These are phyloP conservation scores for Colletotrichum shisoi DNA, from an alignment of 2,329 filamentous ascomycete species.

Conservation along the genomic window DNA sequence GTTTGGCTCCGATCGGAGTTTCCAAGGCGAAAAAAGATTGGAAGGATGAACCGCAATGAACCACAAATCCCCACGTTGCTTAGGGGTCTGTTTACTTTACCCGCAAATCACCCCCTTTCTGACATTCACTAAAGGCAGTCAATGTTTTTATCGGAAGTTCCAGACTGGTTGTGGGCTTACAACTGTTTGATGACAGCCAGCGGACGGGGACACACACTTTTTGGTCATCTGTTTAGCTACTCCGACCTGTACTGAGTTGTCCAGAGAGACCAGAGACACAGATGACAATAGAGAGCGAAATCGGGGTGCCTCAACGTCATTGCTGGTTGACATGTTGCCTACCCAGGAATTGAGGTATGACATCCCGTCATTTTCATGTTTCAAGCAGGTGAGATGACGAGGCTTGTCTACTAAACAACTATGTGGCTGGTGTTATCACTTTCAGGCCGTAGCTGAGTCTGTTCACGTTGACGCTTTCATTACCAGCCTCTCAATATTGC, in stretches of 20 bases:
- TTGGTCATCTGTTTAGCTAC: no score
- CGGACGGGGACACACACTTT: neutral
- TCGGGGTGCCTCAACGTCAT: neutral
- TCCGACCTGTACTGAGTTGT: no score
- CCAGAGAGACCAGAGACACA: neutral
- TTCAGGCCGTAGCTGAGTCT: neutral
- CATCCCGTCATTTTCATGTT: neutral
- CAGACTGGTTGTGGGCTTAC: neutral
- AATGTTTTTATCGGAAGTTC: neutral
- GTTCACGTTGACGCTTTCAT: neutral
- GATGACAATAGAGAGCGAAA: neutral
- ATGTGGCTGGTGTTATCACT: neutral
- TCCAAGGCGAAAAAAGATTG: no score
- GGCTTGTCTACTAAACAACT: neutral
- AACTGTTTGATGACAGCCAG: neutral
- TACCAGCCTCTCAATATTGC: neutral
- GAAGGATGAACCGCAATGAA: neutral
- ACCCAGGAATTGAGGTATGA: neutral
- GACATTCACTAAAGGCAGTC: neutral
- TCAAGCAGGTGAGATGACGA: neutral
- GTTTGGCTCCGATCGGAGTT: neutral
- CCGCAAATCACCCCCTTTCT: neutral
- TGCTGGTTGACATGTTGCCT: neutral
- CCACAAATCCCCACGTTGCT: neutral
- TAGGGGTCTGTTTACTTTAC: conserved; percentile 1